These are phyloP conservation scores for Lepidium didymum DNA, from an alignment of 345 rosid genomes.

Conservation along the genomic window DNA sequence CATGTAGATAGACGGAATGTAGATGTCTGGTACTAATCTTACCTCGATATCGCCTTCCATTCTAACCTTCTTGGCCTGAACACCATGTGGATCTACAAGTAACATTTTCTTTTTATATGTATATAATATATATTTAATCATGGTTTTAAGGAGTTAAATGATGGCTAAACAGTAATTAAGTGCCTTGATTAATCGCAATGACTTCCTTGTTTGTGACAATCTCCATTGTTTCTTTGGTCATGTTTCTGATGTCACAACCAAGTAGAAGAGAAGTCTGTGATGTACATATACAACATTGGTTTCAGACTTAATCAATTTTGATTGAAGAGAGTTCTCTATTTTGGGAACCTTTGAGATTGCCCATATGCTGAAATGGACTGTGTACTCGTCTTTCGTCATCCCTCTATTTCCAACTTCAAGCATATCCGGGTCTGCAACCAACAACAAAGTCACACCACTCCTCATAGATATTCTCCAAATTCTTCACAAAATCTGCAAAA, in stretches of 20 bases:
- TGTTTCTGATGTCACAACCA: conserved; percentile 74
- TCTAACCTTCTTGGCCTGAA: conserved; percentile 75
- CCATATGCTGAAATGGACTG: conserved; percentile 90
- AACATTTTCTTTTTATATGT: background rate
- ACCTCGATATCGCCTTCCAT: conserved; percentile 67
- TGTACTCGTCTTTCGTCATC: conserved; percentile 76
- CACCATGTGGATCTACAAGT: conserved; percentile 56
- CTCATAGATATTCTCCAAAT: background rate
- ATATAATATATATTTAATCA: background rate
- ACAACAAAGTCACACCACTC: background rate
- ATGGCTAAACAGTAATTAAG: background rate
- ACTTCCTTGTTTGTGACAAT: conserved; percentile 68
- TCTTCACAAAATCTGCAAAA: background rate
- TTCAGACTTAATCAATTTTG: background rate
- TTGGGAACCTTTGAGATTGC: conserved; percentile 74
- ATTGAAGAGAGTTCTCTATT: background rate
- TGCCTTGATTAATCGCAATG: conserved; percentile 81
- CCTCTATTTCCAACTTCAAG: conserved; percentile 99
- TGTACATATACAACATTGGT: background rate
- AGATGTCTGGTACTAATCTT: background rate
- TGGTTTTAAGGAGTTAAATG: background rate
- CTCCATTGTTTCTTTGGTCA: conserved; percentile 50
- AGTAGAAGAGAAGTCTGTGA: conserved; percentile 65
- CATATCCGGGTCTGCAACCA: conserved; percentile 88
- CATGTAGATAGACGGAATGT: background rate